phyloP scores from a whole-genome alignment of 2,329 filamentous ascomycete species.

The Sporothrix pseudoabietina region DNA sequence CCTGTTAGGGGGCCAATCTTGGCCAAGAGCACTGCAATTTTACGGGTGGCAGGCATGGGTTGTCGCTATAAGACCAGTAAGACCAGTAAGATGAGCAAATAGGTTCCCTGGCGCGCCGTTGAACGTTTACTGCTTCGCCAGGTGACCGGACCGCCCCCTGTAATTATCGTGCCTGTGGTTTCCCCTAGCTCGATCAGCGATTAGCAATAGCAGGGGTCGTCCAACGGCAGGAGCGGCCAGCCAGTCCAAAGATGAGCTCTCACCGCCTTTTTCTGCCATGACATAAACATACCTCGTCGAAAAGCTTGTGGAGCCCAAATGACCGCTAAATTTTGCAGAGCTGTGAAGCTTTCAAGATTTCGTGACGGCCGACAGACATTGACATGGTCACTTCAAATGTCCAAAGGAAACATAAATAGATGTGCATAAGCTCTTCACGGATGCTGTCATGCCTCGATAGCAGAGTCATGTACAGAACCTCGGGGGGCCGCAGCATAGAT shows the following conservation, averaged over 20 bases:
- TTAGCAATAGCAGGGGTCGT: background rate
- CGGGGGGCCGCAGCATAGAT: background rate
- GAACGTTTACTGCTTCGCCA: background rate
- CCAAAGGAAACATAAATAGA: background rate
- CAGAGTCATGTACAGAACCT: background rate
- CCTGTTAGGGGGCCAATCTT: background rate
- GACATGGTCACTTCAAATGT: background rate
- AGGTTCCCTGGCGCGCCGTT: background rate
- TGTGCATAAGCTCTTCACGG: background rate
- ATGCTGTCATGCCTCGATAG: background rate
- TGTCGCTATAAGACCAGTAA: background rate
- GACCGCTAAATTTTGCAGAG: background rate
- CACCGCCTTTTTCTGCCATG: slow-evolving; percentile 33
- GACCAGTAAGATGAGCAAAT: background rate
- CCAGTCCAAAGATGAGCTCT: background rate
- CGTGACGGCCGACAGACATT: background rate
- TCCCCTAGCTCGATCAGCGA: background rate
- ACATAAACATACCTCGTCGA: background rate
- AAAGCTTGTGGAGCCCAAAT: background rate
- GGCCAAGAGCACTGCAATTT: background rate
- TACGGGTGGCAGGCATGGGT: background rate
- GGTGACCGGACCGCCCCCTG: slow-evolving; percentile 18
- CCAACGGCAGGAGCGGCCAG: background rate
- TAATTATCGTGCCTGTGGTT: background rate
- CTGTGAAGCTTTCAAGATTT: background rate